Conservation (phyloP, 345 rosid species). For the Mangifera indica region DNA sequence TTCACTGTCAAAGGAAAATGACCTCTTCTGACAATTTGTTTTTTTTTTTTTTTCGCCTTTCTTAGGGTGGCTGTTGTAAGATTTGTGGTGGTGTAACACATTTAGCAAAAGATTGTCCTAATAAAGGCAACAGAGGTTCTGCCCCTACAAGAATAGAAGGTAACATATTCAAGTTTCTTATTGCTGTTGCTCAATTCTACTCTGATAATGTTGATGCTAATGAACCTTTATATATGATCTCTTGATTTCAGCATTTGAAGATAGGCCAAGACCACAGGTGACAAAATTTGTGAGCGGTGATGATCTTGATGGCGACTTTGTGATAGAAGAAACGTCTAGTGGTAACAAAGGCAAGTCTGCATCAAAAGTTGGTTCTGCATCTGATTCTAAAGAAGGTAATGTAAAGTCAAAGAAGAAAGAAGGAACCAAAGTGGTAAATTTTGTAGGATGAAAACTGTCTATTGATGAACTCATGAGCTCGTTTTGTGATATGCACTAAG, state of each 20-base stretch:
- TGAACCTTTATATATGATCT: neutral
- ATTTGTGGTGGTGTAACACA: slow-evolving; percentile 90
- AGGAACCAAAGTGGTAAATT: slow-evolving; percentile 72
- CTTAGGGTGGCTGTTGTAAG: slow-evolving; percentile 91
- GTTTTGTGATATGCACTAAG: neutral
- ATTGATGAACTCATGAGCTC: neutral
- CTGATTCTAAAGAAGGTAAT: slow-evolving; percentile 26
- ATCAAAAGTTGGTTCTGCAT: slow-evolving; percentile 16
- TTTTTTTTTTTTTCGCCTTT: slow-evolving; percentile 1
- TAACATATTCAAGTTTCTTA: slow-evolving; percentile 27
- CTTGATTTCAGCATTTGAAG: slow-evolving; percentile 40
- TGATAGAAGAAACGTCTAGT: slow-evolving; percentile 30
- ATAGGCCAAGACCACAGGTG: slow-evolving; percentile 45
- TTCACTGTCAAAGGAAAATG: neutral
- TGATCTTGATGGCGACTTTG: slow-evolving; percentile 88
- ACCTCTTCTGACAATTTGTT: neutral
- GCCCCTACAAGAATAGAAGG: slow-evolving; percentile 33
- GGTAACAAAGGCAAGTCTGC: slow-evolving; percentile 33
- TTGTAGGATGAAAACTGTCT: slow-evolving; percentile 40
- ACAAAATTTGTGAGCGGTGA: slow-evolving; percentile 76
- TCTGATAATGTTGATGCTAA: neutral
- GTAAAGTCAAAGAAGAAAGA: slow-evolving; percentile 49
- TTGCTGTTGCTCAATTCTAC: slow-evolving; percentile 4
- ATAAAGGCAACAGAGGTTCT: slow-evolving; percentile 47
- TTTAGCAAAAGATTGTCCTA: slow-evolving; percentile 93